Percentiles rank a stretch among this genome's conserved stretches.
These are phyloP conservation scores for Echinochloa phyllopogon DNA, from an alignment of 176 grass and related monocot genomes.

Conservation along the genomic window DNA sequence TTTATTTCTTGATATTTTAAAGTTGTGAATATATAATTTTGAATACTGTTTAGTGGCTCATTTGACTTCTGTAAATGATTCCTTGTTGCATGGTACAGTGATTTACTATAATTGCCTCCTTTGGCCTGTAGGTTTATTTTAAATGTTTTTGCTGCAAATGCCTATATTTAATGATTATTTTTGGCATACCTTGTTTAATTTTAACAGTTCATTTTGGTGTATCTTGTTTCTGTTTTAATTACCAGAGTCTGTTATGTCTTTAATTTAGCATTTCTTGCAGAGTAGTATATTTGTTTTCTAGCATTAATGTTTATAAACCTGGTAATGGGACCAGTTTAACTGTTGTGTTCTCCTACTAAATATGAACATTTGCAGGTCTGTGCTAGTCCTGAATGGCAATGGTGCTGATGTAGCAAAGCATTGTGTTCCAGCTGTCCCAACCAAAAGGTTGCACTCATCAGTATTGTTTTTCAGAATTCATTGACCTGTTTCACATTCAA, in stretches of 20 bases:
- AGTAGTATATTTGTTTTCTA: background rate
- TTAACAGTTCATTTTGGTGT: constrained; percentile 2
- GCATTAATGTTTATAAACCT: background rate
- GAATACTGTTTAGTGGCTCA: constrained; percentile 6
- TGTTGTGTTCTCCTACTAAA: constrained; percentile 34
- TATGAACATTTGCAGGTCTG: constrained; percentile 60
- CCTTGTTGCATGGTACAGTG: constrained; percentile 8
- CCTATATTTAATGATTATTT: too few relatives aligned
- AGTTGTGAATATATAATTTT: constrained; percentile 19
- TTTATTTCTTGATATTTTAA: constrained; percentile 16
- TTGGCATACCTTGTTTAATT: background rate
- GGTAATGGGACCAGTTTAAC: background rate
- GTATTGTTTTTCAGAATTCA: constrained; percentile 21
- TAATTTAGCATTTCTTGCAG: background rate
- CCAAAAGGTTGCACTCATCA: constrained; percentile 62
- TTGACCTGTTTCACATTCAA: constrained; percentile 30
- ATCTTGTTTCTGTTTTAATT: background rate
- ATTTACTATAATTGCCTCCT: constrained; percentile 16
- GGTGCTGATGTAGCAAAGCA: constrained; percentile 88
- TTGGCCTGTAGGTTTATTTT: background rate
- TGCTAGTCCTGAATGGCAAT: constrained; percentile 86
- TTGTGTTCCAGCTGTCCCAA: constrained; percentile 80
- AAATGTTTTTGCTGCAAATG: too few relatives aligned
- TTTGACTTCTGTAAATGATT: constrained; percentile 29
- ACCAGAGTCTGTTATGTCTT: background rate